Evolutionary conservation across 768 basidiomycete species (phyloP).

Genomic region (Pleurotus cornucopiae): DNA sequence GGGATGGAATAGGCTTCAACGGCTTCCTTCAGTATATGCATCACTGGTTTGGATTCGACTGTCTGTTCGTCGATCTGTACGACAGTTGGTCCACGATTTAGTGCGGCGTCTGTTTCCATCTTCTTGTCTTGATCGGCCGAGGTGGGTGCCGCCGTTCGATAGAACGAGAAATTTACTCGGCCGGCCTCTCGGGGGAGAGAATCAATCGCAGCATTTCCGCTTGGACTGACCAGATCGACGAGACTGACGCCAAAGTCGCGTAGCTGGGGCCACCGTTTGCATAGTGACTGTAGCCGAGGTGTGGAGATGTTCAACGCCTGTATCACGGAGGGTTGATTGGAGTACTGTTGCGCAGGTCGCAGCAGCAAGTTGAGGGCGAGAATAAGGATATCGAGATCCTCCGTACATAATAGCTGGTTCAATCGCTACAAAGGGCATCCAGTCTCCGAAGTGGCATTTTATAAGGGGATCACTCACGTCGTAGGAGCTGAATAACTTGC

Average conservation of each 20-base stretch:
- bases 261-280: constrained; percentile 79
- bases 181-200: constrained; percentile 68
- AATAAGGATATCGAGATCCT: constrained; percentile 85
- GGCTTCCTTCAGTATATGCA: constrained; percentile 73
- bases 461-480: constrained; percentile 66
- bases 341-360: constrained; percentile 94
- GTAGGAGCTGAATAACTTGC: constrained; percentile 94
- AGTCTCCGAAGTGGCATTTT: constrained; percentile 6
- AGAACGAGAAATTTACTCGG: constrained; percentile 80
- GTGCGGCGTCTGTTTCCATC: constrained; percentile 42
- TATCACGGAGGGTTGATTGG: constrained; percentile 79
- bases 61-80: constrained; percentile 62
- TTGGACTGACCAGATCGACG: constrained; percentile 62
- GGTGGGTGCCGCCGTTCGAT: constrained; percentile 48
- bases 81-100: constrained; percentile 57
- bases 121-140: constrained; percentile 42
- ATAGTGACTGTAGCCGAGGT: constrained; percentile 75
- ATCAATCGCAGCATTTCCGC: constrained; percentile 49
- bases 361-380: constrained; percentile 81
- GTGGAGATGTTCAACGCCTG: constrained; percentile 80
- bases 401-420: constrained; percentile 81
- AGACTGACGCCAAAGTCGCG: constrained; percentile 79
- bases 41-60: constrained; percentile 57
- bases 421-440: constrained; percentile 56
- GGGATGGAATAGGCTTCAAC: constrained; percentile 67